A percentile compares a stretch with the other conserved stretches of the same genome.
phyloP scores from a whole-genome alignment of 2,329 filamentous ascomycete species.

The Ophiostoma sp. region DNA sequence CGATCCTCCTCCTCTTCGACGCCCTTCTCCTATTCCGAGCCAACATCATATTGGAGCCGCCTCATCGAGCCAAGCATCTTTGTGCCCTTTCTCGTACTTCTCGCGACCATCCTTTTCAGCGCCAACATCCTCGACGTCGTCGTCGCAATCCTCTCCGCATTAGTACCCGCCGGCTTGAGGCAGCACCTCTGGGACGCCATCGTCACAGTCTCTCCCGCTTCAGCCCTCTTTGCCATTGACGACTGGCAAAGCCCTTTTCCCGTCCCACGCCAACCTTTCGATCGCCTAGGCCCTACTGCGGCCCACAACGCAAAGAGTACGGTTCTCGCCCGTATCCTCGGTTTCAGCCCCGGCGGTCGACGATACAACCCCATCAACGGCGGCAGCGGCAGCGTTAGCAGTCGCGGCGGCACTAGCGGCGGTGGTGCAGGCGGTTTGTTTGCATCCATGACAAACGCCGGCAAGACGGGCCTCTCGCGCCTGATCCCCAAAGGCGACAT shows the following conservation, averaged over 20 bases:
- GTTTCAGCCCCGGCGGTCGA: constrained; percentile 49
- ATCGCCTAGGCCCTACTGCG: constrained; percentile 30
- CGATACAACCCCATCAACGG: constrained; percentile 50
- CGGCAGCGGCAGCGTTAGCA: background rate
- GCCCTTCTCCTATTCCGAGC: constrained; percentile 28
- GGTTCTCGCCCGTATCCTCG: constrained; percentile 62
- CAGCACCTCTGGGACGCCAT: constrained; percentile 57
- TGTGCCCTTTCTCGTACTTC: constrained; percentile 39
- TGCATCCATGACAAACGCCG: constrained; percentile 58
- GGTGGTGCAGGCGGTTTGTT: constrained; percentile 34
- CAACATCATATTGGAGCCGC: constrained; percentile 35
- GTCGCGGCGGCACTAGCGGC: background rate
- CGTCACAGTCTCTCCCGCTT: constrained; percentile 57
- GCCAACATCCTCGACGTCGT: constrained; percentile 32
- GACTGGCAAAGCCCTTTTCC: constrained; percentile 53
- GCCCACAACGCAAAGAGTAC: constrained; percentile 63
- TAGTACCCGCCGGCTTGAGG: constrained; percentile 44
- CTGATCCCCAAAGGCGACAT: constrained; percentile 38
- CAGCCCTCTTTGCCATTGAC: constrained; percentile 59
- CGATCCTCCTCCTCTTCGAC: background rate
- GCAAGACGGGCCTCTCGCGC: constrained; percentile 44
- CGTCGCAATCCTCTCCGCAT: constrained; percentile 23
- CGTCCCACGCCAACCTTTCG: constrained; percentile 38
- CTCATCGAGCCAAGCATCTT: constrained; percentile 41
- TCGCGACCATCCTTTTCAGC: constrained; percentile 40